phyloP scores from a whole-genome alignment of 768 basidiomycete species.

The Tubosaeta sp. region DNA sequence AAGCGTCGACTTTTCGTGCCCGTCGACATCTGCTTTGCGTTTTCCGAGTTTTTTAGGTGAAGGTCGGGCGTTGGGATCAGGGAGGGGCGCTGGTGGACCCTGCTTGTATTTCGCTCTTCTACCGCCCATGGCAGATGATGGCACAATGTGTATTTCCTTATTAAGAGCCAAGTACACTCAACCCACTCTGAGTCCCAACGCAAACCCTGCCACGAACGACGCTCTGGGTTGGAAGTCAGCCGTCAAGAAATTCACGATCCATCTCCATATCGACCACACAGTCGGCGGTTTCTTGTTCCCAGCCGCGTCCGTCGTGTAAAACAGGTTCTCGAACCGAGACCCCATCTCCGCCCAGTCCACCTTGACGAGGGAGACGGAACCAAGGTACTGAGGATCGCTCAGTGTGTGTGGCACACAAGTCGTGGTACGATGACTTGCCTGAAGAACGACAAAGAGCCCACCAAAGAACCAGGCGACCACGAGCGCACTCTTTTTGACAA shows the following conservation, averaged over 20 bases:
- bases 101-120: constrained; percentile 86
- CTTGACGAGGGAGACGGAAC: constrained; percentile 63
- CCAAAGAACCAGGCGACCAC: constrained; percentile 82
- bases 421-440: constrained; percentile 46
- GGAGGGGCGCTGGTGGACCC: constrained; percentile 57
- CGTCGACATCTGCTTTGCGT: constrained; percentile 57
- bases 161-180: constrained; percentile 29
- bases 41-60: constrained; percentile 64
- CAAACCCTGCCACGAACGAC: constrained; percentile 80
- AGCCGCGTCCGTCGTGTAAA: constrained; percentile 59
- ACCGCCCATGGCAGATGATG: constrained; percentile 60
- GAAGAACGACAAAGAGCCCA: constrained; percentile 84
- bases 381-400: constrained; percentile 63
- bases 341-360: constrained; percentile 77
- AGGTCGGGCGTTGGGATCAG: constrained; percentile 31
- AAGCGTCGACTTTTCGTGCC: constrained; percentile 23
- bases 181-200: constrained; percentile 77
- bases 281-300: constrained; percentile 60
- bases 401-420: neutral
- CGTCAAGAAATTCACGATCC: constrained; percentile 76
- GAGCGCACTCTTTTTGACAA: constrained; percentile 92
- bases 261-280: constrained; percentile 58
- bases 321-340: constrained; percentile 63
- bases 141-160: too few species aligned
- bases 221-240: constrained; percentile 92